Evolutionary conservation across 2,329 filamentous ascomycete species (phyloP), one percentile per base, ranked within the genome.

Genomic region (Sordariomycetes sp.): DNA sequence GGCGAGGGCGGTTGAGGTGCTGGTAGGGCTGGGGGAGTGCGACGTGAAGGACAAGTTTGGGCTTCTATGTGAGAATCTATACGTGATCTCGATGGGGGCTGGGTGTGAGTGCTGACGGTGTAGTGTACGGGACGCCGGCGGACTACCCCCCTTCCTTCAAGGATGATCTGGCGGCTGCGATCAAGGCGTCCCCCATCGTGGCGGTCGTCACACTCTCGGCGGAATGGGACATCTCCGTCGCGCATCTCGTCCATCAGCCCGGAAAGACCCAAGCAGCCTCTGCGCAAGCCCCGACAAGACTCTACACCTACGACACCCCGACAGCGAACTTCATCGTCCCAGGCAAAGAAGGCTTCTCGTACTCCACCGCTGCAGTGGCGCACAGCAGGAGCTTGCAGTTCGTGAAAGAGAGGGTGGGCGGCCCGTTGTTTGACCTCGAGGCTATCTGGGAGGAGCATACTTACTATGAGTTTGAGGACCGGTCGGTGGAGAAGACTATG

Each of bases 391-490:
- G 74, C 57, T 69, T 89, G 2, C 70, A 74, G 0, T 87, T 88
- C 61, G 64, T 90, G 8, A 89, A 89, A 64, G 76, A 76, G 5
- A 70, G 78, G 1, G 69, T 86, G 2, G 71, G 72, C 0, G 87
- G 86, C 0, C 86, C 87, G 0, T 79, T 76, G 60, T 89, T 90
- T 64, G 85, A 90, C 62, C 78, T 91, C 10, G 88, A 91, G 65
- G 76, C 77, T 1, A 84, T 90, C 54, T 92, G 87, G 87, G 86
- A 90, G 8, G 86, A 90, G 67, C 87, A 92, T 66, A 87, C 84
- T 0, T 76, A 77, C 51, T 86, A 79, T 62, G 86, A 90, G 65
- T 91, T 91, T 65, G 80, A 69, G 1, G 80, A 84, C 57, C 77
- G 86, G 12, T 81, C 80, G 2, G 86, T 89, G 0, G 81, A 82